These are phyloP conservation scores for Xylariaceae sp. DNA, from an alignment of 2,329 filamentous ascomycete species.

Conservation along the genomic window DNA sequence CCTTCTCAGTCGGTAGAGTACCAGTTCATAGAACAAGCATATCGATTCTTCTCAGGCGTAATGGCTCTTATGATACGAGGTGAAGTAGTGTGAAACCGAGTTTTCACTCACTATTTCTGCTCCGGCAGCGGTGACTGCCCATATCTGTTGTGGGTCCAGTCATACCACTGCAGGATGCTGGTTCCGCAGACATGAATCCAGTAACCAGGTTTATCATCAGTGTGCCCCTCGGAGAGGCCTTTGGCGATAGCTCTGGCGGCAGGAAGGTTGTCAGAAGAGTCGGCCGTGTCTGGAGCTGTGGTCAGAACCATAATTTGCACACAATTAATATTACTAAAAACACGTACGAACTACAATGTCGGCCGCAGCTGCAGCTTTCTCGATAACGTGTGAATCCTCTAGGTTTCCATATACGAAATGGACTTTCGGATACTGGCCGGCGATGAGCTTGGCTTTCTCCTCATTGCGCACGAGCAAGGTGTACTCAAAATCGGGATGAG, in stretches of 20 bases:
- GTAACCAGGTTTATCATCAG: slow-evolving; percentile 52
- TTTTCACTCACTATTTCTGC: slow-evolving; percentile 49
- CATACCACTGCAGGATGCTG: slow-evolving; percentile 55
- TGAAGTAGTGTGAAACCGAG: neutral
- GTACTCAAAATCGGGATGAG: slow-evolving; percentile 56
- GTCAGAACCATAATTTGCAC: neutral
- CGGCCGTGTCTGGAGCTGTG: slow-evolving; percentile 51
- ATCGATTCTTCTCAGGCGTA: too few relatives aligned
- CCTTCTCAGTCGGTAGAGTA: too few relatives aligned
- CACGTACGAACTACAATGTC: slow-evolving; percentile 58
- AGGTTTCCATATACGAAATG: slow-evolving; percentile 58
- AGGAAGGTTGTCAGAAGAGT: slow-evolving; percentile 54
- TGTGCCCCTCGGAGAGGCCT: slow-evolving; percentile 53
- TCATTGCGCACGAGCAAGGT: slow-evolving; percentile 56
- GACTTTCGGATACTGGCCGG: slow-evolving; percentile 53
- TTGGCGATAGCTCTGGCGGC: slow-evolving; percentile 53
- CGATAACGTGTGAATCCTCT: slow-evolving; percentile 53
- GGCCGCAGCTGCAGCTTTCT: slow-evolving; percentile 58
- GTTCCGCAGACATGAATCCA: slow-evolving; percentile 61
- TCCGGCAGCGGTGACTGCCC: slow-evolving; percentile 53
- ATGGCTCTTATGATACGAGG: neutral
- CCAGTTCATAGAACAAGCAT: too few relatives aligned
- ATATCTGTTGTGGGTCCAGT: slow-evolving; percentile 48
- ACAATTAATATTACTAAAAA: neutral
- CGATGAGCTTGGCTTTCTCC: slow-evolving; percentile 51